Evolutionary conservation across 176 grass and related monocot genomes (phyloP), one percentile per base, ranked within the genome.

Genomic region (Cenchrus fungigraminus): DNA sequence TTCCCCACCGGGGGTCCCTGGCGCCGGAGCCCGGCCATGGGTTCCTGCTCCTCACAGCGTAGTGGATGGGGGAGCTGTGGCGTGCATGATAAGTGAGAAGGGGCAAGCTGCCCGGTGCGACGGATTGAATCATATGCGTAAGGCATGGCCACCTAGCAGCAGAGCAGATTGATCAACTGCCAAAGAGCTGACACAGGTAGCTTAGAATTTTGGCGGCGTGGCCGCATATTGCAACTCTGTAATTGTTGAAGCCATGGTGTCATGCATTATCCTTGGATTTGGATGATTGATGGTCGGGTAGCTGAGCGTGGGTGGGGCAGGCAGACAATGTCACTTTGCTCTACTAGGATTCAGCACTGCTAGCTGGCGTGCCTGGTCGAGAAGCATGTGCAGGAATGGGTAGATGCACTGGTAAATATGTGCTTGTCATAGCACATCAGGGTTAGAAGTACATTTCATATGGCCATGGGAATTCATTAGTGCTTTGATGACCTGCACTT

Each of bases 1-100:
- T 89, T 46, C 71, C 86, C 60, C 77, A 64, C 50, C 78, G 64
- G 20, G 57, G 72, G 72, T 17, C 42, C 74, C 46, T 86, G 54
- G 78, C 67, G 75, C 49, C 63, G 62, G 77, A 45, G 44, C 15
- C 14, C 55, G 65, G 65, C 54, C 75, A 42, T 86, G 54, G 84
- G 54, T 32, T 54, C 20, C 74, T 71, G 53, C 11, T 45, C 59
- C 65, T 80, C 56, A 55, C 55, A 32, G 42, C 50, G 65, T 43
- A 70, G 20, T 17, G 6, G 37, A 40, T 6, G 29, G 9, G 29
- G 12, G 72, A 32, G 67, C 76, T 29, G 59, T 37, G 12, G 54
- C 79, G 76, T 72, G 50, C 55, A 73, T 97, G 89, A 79, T 43
- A 60, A 77, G 74, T 37, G 12, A 60, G 55, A 77, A 8, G 5